Percentiles rank a stretch among this genome's conserved stretches.
Evolutionary conservation across 768 basidiomycete species (phyloP).

Genomic region (Austroboletus eburneus): DNA sequence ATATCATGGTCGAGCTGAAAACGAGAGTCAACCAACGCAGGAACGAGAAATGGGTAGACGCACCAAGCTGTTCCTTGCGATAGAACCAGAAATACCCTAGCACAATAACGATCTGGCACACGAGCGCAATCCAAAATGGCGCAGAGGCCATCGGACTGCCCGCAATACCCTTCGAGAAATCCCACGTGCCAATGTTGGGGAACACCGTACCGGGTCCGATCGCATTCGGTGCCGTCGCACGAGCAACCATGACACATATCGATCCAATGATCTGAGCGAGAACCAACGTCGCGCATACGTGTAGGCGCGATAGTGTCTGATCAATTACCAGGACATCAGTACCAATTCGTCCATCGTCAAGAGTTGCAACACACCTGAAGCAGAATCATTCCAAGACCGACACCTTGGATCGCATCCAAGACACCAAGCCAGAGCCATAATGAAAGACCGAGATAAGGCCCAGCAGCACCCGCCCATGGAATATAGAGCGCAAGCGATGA

Average conservation of each 20-base stretch:
- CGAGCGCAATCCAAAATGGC: constrained; percentile 83
- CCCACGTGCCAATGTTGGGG: constrained; percentile 90
- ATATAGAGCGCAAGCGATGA: constrained; percentile 91
- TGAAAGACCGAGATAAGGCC: constrained; percentile 85
- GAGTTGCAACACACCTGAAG: constrained; percentile 46
- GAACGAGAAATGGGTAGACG: constrained; percentile 25
- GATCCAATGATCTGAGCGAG: constrained; percentile 89
- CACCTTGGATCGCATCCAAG: constrained; percentile 90
- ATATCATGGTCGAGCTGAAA: too few relatives aligned
- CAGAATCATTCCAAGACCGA: constrained; percentile 88
- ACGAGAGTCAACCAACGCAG: too few relatives aligned
- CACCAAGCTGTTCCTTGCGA: constrained; percentile 88
- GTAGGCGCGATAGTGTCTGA: constrained; percentile 86
- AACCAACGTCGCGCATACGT: constrained; percentile 90
- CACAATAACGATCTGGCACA: constrained; percentile 81
- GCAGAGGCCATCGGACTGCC: constrained; percentile 81
- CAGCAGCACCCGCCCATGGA: constrained; percentile 83
- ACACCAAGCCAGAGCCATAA: constrained; percentile 97
- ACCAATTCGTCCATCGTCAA: not conserved
- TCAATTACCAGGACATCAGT: not conserved
- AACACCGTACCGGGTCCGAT: constrained; percentile 88
- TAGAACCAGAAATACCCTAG: constrained; percentile 97
- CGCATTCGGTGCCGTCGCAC: constrained; percentile 82
- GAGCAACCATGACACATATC: constrained; percentile 87
- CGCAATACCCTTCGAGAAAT: constrained; percentile 65